These are phyloP conservation scores for Pseudonitzschia multiseries DNA, from an alignment of 108 stramenopile genomes.

Conservation along the genomic window DNA sequence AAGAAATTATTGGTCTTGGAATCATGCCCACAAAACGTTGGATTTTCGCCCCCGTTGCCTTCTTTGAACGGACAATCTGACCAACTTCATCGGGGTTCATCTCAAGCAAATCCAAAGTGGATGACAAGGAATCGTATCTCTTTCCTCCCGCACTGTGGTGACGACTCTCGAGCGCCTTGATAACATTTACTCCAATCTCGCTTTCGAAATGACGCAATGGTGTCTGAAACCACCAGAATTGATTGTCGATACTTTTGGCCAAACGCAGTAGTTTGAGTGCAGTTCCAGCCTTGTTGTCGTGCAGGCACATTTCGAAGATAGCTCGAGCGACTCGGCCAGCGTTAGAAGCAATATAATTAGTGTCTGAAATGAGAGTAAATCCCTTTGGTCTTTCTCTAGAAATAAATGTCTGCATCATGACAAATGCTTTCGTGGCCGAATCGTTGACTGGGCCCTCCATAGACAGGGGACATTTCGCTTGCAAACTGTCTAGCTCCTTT, in stretches of 20 bases:
- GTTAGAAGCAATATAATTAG: constrained; percentile 96
- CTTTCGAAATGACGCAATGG: constrained; percentile 91
- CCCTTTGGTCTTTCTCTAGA: constrained; percentile 58
- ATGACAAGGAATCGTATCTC: constrained; percentile 57
- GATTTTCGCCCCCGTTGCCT: constrained; percentile 60
- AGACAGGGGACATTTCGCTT: constrained; percentile 55
- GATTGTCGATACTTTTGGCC: constrained; percentile 93
- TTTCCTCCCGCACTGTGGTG: constrained; percentile 25
- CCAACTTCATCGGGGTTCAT: constrained; percentile 94
- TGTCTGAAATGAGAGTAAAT: constrained; percentile 96
- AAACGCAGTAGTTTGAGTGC: constrained; percentile 85
- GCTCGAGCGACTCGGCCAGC: constrained; percentile 93
- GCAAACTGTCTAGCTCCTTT: constrained; percentile 72
- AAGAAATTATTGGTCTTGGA: constrained; percentile 77
- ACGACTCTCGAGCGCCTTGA: constrained; percentile 75
- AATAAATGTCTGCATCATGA: constrained; percentile 93
- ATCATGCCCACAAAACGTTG: constrained; percentile 71
- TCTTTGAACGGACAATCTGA: constrained; percentile 64
- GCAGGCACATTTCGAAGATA: constrained; percentile 95
- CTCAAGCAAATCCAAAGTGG: constrained; percentile 76
- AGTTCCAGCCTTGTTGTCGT: constrained; percentile 57
- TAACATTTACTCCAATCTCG: constrained; percentile 65
- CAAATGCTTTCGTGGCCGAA: constrained; percentile 86
- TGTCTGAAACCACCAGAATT: constrained; percentile 95
- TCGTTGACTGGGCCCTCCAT: constrained; percentile 74